Conservation (phyloP, 179 eudicot genomes). For the Vitellaria paradoxa region DNA sequence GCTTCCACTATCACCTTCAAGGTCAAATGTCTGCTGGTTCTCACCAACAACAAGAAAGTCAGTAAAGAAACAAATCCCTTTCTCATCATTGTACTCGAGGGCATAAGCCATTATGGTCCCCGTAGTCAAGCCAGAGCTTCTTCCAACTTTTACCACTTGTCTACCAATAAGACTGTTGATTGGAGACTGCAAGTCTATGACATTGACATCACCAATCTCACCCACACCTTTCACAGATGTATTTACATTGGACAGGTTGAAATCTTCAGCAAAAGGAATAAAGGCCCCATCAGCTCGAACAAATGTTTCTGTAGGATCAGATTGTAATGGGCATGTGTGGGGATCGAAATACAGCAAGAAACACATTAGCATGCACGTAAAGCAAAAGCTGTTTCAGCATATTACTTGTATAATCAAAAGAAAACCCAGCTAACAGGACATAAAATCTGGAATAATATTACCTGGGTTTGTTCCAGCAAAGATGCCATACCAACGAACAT, state of each 20-base stretch:
- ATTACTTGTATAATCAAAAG: not conserved
- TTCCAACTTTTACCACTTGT: constrained; percentile 53
- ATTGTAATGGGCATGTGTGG: constrained; percentile 4
- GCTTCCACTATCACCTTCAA: constrained; percentile 69
- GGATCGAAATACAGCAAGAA: not conserved
- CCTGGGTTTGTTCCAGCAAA: constrained; percentile 67
- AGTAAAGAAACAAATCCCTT: constrained; percentile 57
- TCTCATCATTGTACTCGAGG: constrained; percentile 58
- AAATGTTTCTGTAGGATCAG: constrained; percentile 52
- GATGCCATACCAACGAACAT: constrained; percentile 59
- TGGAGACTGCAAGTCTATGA: constrained; percentile 50
- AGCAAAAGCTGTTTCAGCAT: not conserved
- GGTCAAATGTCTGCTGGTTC: constrained; percentile 54
- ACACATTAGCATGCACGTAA: not conserved
- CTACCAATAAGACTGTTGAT: constrained; percentile 46
- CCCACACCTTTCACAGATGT: constrained; percentile 56
- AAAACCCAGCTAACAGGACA: not conserved
- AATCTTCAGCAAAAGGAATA: constrained; percentile 63
- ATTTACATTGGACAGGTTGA: constrained; percentile 42
- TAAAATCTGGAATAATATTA: constrained; percentile 14
- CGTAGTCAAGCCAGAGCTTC: constrained; percentile 56
- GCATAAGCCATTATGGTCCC: constrained; percentile 71
- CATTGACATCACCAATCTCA: constrained; percentile 43
- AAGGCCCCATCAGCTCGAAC: constrained; percentile 78
- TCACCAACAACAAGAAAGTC: constrained; percentile 63